Base-by-base conservation (phyloP, 169 alveolate genomes). In the Sarcocystis neurona region DNA sequence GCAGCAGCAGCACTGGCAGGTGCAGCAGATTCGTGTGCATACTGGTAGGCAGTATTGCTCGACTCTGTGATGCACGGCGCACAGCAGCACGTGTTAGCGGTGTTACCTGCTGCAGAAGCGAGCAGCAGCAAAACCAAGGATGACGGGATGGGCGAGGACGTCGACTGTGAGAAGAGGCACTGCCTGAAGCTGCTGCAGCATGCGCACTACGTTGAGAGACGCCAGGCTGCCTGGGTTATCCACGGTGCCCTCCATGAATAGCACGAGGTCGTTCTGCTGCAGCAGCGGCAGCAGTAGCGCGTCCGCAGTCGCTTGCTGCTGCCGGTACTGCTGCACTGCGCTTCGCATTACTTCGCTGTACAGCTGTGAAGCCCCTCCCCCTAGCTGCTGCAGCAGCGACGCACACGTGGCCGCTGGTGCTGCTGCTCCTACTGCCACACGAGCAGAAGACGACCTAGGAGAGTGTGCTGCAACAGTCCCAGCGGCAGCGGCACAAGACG, bases 151-250 rank as follows among this genome's bases (percentile, higher is more conserved):
- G 66, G 79, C 70, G 15, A 85, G 60, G 70, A 79, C 92, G 43
- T 88, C 92, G 58, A 88, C 46, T 6, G 92, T 84, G 27, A 48
- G 43, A 0, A 88, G 85, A 5, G 92, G 92, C n/a, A 79, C 88
- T 18, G 85, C 79, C 50, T 88, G 92, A 43, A 79, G 88, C 85
- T 88, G 89, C 18, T 88, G 79, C 46, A 88, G 92, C 85, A 88
- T 88, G 58, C 79, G 79, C 84, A 88, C 92, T 47, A 79, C 86
- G 68, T 88, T 88, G 78, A 88, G 37, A 70, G 85, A 66, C 68
- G 53, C 32, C n/a, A 75, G 72, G 8, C 85, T 53, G 8, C 68
- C 47, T 4, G 92, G 92, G 34, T 32, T 72, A 41, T 88, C 92
- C 6, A 77, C 84, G 0, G 88, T 79, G 32, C 92, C 92, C 79